Evolutionary conservation across 495 filamentous ascomycete species (phyloP).

Genomic region (Collariella sp.): DNA sequence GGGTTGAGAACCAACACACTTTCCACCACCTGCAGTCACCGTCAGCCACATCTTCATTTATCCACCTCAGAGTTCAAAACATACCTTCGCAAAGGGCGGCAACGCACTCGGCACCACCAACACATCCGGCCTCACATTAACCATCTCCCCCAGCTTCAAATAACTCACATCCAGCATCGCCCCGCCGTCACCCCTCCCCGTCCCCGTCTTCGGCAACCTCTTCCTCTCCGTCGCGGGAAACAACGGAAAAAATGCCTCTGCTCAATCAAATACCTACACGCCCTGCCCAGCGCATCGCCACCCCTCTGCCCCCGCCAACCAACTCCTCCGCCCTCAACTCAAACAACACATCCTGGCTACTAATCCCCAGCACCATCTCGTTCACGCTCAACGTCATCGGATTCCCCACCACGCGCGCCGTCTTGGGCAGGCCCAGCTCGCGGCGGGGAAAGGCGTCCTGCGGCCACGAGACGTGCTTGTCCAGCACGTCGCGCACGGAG

Average conservation of each 20-base stretch:
- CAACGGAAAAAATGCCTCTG: slow-evolving; percentile 83
- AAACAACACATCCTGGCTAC: slow-evolving; percentile 72
- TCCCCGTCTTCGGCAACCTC: slow-evolving; percentile 54
- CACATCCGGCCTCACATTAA: slow-evolving; percentile 76
- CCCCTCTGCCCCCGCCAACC: slow-evolving; percentile 42
- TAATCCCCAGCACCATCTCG: slow-evolving; percentile 70
- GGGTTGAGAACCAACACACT: slow-evolving; percentile 82
- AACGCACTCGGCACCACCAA: slow-evolving; percentile 75
- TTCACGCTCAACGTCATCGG: slow-evolving; percentile 80
- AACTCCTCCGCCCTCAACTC: slow-evolving; percentile 74
- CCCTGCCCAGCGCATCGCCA: slow-evolving; percentile 53
- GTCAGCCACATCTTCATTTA: slow-evolving; percentile 8
- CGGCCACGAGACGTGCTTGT: slow-evolving; percentile 80
- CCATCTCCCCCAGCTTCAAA: slow-evolving; percentile 82
- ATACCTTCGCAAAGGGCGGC: slow-evolving; percentile 78
- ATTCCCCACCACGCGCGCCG: slow-evolving; percentile 71
- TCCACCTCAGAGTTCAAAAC: slow-evolving; percentile 12
- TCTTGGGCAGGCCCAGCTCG: slow-evolving; percentile 63
- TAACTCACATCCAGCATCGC: slow-evolving; percentile 73
- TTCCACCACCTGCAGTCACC: slow-evolving; percentile 59
- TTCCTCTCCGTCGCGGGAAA: slow-evolving; percentile 68
- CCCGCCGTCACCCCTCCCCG: slow-evolving; percentile 57
- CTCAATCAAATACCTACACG: slow-evolving; percentile 66
- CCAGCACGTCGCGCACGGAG: slow-evolving; percentile 75
- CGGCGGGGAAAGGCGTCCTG: slow-evolving; percentile 70